Percentiles rank a stretch among this genome's conserved stretches.
Conservation (phyloP, 176 grass and related monocot genomes). For the Ananas comosus region DNA sequence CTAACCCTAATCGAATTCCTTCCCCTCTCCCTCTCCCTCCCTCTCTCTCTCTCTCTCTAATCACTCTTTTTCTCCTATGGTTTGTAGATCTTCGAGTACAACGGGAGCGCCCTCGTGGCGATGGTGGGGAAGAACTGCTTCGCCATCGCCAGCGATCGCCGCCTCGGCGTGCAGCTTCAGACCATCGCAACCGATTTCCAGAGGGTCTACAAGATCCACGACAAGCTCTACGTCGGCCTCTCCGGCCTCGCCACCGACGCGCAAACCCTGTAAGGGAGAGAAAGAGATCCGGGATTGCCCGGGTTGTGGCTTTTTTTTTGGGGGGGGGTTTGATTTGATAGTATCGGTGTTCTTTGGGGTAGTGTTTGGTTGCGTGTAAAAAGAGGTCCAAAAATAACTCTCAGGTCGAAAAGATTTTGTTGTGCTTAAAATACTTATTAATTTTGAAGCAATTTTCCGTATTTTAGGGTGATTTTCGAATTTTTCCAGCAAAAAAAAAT, state of each 20-base stretch:
- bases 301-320: neutral
- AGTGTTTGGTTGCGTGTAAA: no score
- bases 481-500: no score
- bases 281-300: no score
- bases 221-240: constrained; percentile 84
- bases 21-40: neutral
- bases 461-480: no score
- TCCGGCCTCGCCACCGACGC: constrained; percentile 85
- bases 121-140: constrained; percentile 99
- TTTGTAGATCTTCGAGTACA: constrained; percentile 92
- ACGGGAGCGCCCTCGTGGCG: constrained; percentile 85
- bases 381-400: no score
- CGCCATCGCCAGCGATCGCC: constrained; percentile 86
- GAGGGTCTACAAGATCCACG: constrained; percentile 89
- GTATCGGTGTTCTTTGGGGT: neutral
- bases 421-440: no score
- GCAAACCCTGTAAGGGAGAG: constrained; percentile 59
- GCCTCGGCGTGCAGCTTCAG: constrained; percentile 88
- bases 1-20: neutral
- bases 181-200: constrained; percentile 92
- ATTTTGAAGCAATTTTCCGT: no score
- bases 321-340: constrained; percentile 10
- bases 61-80: neutral
- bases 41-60: neutral
- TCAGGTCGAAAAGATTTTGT: no score